Base-by-base conservation (phyloP, 1,284 basidiomycete genomes). In the Cystobasidium sp. region DNA sequence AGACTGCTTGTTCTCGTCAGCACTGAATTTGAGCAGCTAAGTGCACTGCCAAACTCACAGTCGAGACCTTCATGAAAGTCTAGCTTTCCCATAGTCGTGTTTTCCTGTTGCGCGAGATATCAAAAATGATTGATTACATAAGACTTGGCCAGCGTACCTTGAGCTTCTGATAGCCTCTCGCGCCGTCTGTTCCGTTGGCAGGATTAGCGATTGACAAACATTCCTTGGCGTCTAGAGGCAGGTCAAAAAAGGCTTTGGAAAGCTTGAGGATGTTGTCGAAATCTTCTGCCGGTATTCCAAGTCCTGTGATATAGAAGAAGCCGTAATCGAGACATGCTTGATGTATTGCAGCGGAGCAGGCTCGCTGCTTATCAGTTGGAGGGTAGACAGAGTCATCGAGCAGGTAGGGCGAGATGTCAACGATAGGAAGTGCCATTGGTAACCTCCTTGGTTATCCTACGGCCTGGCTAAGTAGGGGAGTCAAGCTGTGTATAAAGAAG, bases 31-130 rank as follows among this genome's bases (percentile, higher is more conserved):
- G 1, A 41, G 16, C 18, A 39, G 14, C 37, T n/a, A 14, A 43
- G 39, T 12, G 12, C 44, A 1, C 80, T 22, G 44, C 6, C 39
- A 5, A 20, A 49, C 44, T 37, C 31, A 63, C 61, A 87, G 79
- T 94, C 92, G 44, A 94, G 82, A 0, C 87, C 91, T 83, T 94
- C 92, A 77, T 94, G 92, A 75, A 89, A 90, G 80, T 94, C 92
- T 8, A 89, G 88, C 81, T 89, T 90, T 12, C 91, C 91, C 76
- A 88, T 88, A 0, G 93, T 95, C 4, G 94, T 86, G 78, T 94
- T 94, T 84, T 94, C 89, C 61, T 63, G 46, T 24, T 16, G 12
- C 9, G 22, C 3, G 6, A 37, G 8, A 1, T 44, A 9, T 44
- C 43, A 20, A 61, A 39, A 22, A 44, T 43, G 39, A 20, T 12